phyloP scores from a whole-genome alignment of 306 rosid genomes.

The Calophaca sinica region DNA sequence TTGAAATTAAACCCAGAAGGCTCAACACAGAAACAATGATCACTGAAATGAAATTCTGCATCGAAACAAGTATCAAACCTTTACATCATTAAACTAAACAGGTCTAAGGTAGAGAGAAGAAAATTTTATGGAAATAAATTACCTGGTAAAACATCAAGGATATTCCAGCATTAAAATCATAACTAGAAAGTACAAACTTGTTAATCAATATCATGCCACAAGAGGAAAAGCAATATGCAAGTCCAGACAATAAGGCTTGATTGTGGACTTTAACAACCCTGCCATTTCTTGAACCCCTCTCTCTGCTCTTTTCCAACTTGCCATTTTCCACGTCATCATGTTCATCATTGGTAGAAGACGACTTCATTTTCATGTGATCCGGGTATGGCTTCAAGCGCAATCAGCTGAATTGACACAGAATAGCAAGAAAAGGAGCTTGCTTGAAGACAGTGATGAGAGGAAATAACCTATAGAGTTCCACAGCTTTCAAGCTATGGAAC shows the following conservation, averaged over 20 bases:
- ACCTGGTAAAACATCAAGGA: constrained; percentile 97
- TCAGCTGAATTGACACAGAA: constrained; percentile 5
- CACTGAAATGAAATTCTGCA: constrained; percentile 95
- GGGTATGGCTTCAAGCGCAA: background rate
- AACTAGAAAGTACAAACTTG: constrained; percentile 92
- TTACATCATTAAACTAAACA: constrained; percentile 18
- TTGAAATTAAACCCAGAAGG: constrained; percentile 77
- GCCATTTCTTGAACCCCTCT: constrained; percentile 50
- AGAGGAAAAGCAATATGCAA: constrained; percentile 88
- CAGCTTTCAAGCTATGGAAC: constrained; percentile 25
- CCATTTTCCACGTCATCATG: constrained; percentile 71
- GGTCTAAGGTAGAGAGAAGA: background rate
- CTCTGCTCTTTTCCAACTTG: constrained; percentile 66
- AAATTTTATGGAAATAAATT: constrained; percentile 18
- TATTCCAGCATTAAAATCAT: constrained; percentile 90
- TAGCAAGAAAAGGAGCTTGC: background rate
- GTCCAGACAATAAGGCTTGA: constrained; percentile 89
- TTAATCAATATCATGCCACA: constrained; percentile 95
- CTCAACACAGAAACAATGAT: constrained; percentile 71
- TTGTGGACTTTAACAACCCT: constrained; percentile 64
- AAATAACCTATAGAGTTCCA: constrained; percentile 28
- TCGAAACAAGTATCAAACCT: constrained; percentile 43
- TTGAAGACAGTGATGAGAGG: background rate
- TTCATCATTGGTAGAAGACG: constrained; percentile 62
- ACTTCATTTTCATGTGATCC: constrained; percentile 58